A percentile compares a stretch with the other conserved stretches of the same genome.
These are phyloP conservation scores for Leccinum fuscescens DNA, from an alignment of 1,284 basidiomycete species.

Conservation along the genomic window DNA sequence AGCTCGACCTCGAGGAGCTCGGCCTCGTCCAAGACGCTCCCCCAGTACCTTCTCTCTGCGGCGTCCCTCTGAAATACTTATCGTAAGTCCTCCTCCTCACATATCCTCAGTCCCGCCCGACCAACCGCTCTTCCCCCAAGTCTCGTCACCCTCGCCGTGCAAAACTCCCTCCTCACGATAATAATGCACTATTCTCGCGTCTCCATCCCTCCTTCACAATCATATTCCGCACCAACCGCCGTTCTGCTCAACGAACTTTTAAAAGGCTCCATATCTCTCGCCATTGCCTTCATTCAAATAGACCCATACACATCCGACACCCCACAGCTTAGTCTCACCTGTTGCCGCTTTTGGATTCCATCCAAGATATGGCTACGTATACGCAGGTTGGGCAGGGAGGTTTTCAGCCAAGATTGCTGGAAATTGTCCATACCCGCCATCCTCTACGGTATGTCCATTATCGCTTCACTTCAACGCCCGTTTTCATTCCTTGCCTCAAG, in stretches of 20 bases:
- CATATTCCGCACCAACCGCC: conserved; percentile 89
- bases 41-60: conserved; percentile 56
- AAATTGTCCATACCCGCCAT: conserved; percentile 82
- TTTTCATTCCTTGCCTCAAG: conserved; percentile 33
- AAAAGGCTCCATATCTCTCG: conserved; percentile 84
- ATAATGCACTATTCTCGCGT: conserved; percentile 96
- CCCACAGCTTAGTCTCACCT: conserved; percentile 24
- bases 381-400: conserved; percentile 44
- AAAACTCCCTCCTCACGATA: conserved; percentile 87
- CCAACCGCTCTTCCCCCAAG: conserved; percentile 39
- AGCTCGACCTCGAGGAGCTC: conserved; percentile 48
- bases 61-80: conserved; percentile 76
- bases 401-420: conserved; percentile 71
- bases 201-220: conserved; percentile 67
- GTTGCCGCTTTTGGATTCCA: conserved; percentile 35
- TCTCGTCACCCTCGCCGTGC: conserved; percentile 87
- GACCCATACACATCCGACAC: conserved; percentile 36
- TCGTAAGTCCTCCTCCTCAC: conserved; percentile 53
- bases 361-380: conserved; percentile 39
- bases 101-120: conserved; percentile 6
- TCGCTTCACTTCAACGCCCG: neutral
- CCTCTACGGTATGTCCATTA: conserved; percentile 51
- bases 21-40: conserved; percentile 43
- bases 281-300: conserved; percentile 47
- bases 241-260: conserved; percentile 92